These are phyloP conservation scores for Tilletia horrida DNA, from an alignment of 1,284 basidiomycete species.

Conservation along the genomic window DNA sequence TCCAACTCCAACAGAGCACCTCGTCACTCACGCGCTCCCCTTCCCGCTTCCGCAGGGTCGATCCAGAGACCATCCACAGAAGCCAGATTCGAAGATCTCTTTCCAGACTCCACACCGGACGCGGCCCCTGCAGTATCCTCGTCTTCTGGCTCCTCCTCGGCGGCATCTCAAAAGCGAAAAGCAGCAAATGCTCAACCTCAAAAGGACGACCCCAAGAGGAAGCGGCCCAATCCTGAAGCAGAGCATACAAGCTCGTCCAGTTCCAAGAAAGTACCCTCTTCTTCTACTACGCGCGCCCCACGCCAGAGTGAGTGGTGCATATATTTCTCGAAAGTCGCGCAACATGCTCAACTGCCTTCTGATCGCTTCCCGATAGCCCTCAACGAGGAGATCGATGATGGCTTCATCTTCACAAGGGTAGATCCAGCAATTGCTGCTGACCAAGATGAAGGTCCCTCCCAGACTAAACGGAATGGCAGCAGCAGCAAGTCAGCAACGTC, in stretches of 20 bases:
- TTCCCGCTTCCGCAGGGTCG: not conserved
- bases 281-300: not conserved
- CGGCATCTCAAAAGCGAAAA: constrained; percentile 1
- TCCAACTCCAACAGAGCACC: constrained; percentile 4
- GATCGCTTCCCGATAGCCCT: not conserved
- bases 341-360: not conserved
- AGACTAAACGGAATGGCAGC: not conserved
- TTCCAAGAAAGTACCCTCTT: no score
- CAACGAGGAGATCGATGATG: constrained; percentile 4
- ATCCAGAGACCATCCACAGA: constrained; percentile 13
- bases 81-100: constrained; percentile 1
- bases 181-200: not conserved
- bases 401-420: constrained; percentile 3
- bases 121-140: not conserved
- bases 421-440: not conserved
- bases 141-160: not conserved
- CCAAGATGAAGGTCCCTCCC: not conserved
- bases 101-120: not conserved
- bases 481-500: not conserved
- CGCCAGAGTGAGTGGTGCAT: not conserved
- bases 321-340: no score
- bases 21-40: constrained; percentile 12
- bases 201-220: not conserved
- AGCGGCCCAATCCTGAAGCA: not conserved
- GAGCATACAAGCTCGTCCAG: no score